Evolutionary conservation across 352 stramenopile genomes (phyloP).

Genomic region (Phytopythium oedochilum): DNA sequence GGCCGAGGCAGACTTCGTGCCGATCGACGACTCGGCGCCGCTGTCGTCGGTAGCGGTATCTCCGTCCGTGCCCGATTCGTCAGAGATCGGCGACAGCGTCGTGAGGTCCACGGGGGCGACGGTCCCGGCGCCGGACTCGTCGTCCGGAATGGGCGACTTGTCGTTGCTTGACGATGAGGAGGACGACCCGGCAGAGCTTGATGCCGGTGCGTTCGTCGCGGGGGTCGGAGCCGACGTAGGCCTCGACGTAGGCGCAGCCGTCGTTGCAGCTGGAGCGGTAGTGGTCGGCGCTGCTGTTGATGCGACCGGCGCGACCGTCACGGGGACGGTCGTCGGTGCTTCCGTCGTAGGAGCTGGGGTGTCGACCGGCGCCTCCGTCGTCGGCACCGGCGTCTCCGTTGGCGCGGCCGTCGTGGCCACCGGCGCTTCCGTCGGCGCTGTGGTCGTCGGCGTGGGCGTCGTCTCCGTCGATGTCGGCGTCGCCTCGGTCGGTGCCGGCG

Average conservation of each 20-base stretch:
- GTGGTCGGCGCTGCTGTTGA: constrained; percentile 2
- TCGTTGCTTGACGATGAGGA: constrained; percentile 5
- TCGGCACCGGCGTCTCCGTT: not conserved
- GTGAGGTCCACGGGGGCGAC: constrained; percentile 12
- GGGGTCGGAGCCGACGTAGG: constrained; percentile 9
- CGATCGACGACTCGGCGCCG: constrained; percentile 10
- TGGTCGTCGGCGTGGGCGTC: constrained; percentile 7
- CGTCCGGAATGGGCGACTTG: not conserved
- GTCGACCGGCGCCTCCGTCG: not conserved
- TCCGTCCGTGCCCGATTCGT: constrained; percentile 8
- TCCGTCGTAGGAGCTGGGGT: constrained; percentile 10
- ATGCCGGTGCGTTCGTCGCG: constrained; percentile 6
- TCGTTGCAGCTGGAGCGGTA: not conserved
- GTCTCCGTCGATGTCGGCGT: constrained; percentile 7
- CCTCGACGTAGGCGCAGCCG: not conserved
- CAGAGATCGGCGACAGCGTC: constrained; percentile 30
- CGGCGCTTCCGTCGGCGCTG: constrained; percentile 4
- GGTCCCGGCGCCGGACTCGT: constrained; percentile 7
- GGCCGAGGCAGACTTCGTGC: constrained; percentile 11
- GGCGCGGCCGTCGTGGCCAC: constrained; percentile 2
- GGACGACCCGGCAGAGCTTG: constrained; percentile 5
- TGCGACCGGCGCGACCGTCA: constrained; percentile 5
- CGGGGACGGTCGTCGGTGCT: constrained; percentile 6
- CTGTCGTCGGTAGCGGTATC: constrained; percentile 6
- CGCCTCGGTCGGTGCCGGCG: constrained; percentile 4